phyloP scores from a whole-genome alignment of 2,329 filamentous ascomycete genomes.

The Diaporthe ilicicola region DNA sequence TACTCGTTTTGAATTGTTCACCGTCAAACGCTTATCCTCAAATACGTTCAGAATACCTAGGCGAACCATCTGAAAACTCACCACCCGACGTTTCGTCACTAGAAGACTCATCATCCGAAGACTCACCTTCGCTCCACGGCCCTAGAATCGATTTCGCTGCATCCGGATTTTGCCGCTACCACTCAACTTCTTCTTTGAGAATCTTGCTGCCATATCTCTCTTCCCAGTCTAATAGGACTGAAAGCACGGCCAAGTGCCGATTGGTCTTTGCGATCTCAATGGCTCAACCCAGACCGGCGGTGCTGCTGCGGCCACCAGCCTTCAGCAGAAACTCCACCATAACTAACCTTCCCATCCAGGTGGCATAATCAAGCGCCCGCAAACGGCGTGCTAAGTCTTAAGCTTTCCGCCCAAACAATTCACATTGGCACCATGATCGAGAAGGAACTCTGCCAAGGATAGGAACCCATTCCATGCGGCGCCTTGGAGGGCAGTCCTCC shows the following conservation, averaged over 20 bases:
- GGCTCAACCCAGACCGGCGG: neutral
- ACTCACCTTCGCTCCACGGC: neutral
- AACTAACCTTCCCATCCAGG: neutral
- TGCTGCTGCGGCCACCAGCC: neutral
- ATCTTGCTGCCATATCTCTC: neutral
- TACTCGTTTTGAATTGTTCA: too few species aligned
- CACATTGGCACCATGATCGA: neutral
- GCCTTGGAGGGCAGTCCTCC: neutral
- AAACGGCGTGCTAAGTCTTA: too few species aligned
- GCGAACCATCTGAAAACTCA: too few species aligned
- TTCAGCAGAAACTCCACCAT: neutral
- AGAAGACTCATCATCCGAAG: too few species aligned
- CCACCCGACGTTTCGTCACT: too few species aligned
- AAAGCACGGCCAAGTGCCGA: neutral
- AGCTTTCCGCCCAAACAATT: neutral
- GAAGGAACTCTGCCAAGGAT: neutral
- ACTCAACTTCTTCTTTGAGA: neutral
- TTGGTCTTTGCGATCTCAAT: rapidly evolving
- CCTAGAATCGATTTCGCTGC: neutral
- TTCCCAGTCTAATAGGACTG: neutral
- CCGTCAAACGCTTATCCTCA: too few species aligned
- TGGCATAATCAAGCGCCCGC: neutral
- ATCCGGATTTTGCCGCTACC: neutral
- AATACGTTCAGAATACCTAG: too few species aligned
- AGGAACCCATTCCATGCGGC: neutral